Base-by-base conservation (phyloP, 495 filamentous ascomycete species). In the Trichoderma gamsii region DNA sequence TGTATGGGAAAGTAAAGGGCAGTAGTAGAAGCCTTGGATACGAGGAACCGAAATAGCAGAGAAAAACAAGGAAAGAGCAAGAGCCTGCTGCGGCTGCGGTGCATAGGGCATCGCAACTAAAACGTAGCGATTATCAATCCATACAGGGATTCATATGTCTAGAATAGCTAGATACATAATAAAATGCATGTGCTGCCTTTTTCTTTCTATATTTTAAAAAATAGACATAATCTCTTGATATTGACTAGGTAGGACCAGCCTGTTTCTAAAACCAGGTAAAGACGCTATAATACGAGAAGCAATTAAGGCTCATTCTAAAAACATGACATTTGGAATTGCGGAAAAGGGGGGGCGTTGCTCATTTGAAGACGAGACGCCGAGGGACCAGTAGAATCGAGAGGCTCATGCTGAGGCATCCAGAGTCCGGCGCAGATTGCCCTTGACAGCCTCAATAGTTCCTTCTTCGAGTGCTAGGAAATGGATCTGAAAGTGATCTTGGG, bases 391-490 rank as follows among this genome's bases (percentile, higher is more conserved):
- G 5, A 18, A 32, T 29, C 25, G 25, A 61, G 1, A 13, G 4
- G 56, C 7, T 70, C 70, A 78, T 18, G 66, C 68, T 2, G 70
- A 35, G 1, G 68, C 71, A 63, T 83, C 81, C 64, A 85, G 70
- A 65, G 83, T 84, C 63, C 84, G 80, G 64, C 82, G 75, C 41
- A 90, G 82, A 68, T 83, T 87, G 56, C 88, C 83, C 72, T 87
- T 90, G 46, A 88, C 75, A 5, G 79, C 81, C 25, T 79, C 79
- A 46, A 90, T 70, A 18, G 86, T 83, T n/a, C 81, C 76, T 9
- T 85, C 80, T 56, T 90, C 88, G 77, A 91, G 77, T 41, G 83
- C 85, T 27, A 88, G 78, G 72, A 93, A 92, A 32, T 85, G 86
- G 61, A 92, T 91, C 89, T n/a, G n/a, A n/a, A n/a, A n/a, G n/a